Evolutionary conservation across 2,329 filamentous ascomycete genomes (phyloP).

Genomic region (Pestalotiopsis sp.): DNA sequence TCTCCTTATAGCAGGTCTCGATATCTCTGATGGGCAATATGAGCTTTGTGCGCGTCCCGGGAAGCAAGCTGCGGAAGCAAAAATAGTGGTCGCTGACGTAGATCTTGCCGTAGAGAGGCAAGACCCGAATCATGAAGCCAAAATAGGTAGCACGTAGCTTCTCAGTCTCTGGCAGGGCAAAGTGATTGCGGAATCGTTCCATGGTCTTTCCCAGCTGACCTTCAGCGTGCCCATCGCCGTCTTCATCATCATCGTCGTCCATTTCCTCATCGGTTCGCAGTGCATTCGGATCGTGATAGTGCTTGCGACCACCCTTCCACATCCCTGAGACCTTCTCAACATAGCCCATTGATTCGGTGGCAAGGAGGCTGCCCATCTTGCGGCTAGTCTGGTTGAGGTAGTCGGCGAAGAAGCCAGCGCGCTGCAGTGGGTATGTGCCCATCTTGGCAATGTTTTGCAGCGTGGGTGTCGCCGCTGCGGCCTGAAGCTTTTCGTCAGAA

Average conservation of each 20-base stretch:
- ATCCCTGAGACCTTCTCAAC: slow-evolving; percentile 96
- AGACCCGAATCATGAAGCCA: slow-evolving; percentile 84
- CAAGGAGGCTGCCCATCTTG: slow-evolving; percentile 79
- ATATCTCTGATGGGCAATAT: slow-evolving; percentile 90
- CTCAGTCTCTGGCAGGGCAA: slow-evolving; percentile 83
- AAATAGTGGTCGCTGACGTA: slow-evolving; percentile 88
- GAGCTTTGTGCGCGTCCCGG: slow-evolving; percentile 88
- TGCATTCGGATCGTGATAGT: slow-evolving; percentile 71
- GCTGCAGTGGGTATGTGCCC: slow-evolving; percentile 79
- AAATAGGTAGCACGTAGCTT: slow-evolving; percentile 88
- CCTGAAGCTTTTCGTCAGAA: slow-evolving; percentile 30
- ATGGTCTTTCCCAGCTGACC: slow-evolving; percentile 67
- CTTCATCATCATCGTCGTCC: slow-evolving; percentile 53
- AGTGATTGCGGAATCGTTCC: slow-evolving; percentile 86
- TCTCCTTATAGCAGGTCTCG: slow-evolving; percentile 92
- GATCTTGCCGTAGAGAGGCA: slow-evolving; percentile 94
- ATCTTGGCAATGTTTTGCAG: slow-evolving; percentile 59
- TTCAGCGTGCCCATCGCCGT: slow-evolving; percentile 50
- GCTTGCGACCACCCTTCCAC: slow-evolving; percentile 89
- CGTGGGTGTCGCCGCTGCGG: slow-evolving; percentile 36
- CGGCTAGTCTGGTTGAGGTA: slow-evolving; percentile 81
- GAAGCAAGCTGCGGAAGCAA: slow-evolving; percentile 90
- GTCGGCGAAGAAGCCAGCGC: slow-evolving; percentile 80
- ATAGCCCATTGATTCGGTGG: slow-evolving; percentile 93
- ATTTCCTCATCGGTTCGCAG: slow-evolving; percentile 57